These are phyloP conservation scores for Saturnispora quitensis DNA, from an alignment of 805 yeast species.

Conservation along the genomic window DNA sequence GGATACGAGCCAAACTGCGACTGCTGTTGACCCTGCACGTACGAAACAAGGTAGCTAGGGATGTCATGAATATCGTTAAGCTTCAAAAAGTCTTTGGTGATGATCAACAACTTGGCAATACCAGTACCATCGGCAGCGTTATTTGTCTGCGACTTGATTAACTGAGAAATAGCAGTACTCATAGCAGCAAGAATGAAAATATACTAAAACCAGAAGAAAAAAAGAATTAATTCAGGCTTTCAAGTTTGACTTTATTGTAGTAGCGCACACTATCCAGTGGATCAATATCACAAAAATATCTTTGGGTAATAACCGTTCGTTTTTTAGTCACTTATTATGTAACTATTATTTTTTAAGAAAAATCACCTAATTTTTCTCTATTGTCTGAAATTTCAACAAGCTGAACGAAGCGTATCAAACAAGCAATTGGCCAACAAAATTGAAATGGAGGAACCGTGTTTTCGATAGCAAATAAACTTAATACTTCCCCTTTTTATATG, in stretches of 20 bases:
- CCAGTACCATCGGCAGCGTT: conserved; percentile 46
- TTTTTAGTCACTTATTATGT: background rate
- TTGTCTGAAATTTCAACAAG: background rate
- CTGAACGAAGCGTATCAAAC: background rate
- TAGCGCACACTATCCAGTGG: background rate
- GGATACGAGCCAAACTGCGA: conserved; percentile 63
- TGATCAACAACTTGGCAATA: conserved; percentile 27
- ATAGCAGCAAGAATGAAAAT: background rate
- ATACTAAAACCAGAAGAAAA: background rate
- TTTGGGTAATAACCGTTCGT: conserved; percentile 2
- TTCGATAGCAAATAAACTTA: no score
- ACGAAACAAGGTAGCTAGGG: conserved; percentile 33
- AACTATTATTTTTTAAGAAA: no score
- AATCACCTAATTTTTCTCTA: background rate
- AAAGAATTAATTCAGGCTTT: background rate
- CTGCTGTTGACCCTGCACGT: conserved; percentile 33
- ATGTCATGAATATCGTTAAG: conserved; percentile 19
- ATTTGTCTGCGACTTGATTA: conserved; percentile 24
- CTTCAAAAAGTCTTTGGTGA: conserved; percentile 22
- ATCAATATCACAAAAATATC: background rate
- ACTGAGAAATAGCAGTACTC: conserved; percentile 15
- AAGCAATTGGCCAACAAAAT: background rate
- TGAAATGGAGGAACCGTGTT: no score
- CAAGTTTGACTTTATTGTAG: background rate
- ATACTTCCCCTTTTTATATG: no score